Evolutionary conservation across 2,329 filamentous ascomycete genomes (phyloP), one percentile per base, ranked within the genome.

Genomic region (Cytospora mali): DNA sequence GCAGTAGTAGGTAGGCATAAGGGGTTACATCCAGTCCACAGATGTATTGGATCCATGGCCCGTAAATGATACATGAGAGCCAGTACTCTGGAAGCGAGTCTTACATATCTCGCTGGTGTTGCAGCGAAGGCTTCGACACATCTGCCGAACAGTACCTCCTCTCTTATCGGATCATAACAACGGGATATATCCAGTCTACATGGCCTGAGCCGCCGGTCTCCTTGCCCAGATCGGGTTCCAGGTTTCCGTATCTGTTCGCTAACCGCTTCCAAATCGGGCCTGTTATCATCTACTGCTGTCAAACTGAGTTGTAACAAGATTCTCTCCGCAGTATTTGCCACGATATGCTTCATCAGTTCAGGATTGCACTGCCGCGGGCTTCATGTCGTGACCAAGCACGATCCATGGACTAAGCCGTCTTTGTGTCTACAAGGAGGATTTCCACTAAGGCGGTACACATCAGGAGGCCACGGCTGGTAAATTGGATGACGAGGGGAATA

Each of bases 221-320:
- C 23, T 65, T 39, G 39, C 23, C 48, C 31, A 46, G 62, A 58
- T 42, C 27, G 9, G 53, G 62, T 69, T 67, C 64, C 53, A 46
- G 52, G 49, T 61, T 70, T 68, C 71, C 69, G 66, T 55, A 69
- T 71, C 65, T 62, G 68, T 70, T 73, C 69, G 72, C 72, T 75
- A 72, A 75, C 65, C 66, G 65, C 64, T 73, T 69, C 73, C 72
- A 28, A 66, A 73, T 72, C 53, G 66, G 70, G 69, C 50, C 35
- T 62, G 46, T 58, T 27, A 66, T 64, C 60, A 64, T 62, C 23
- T 61, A 49, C 33, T 66, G 65, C 61, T 67, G 63, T 63, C 66
- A 62, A 66, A 63, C 60, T 66, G 62, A 54, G 64, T 66, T 62
- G 63, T 62, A 66, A 71, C 58, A 25, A 64, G 61, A 62, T 62